A percentile compares a stretch with the other conserved stretches of the same genome.
Evolutionary conservation across 1,284 basidiomycete genomes (phyloP).

Genomic region (Tausonia pullulans): DNA sequence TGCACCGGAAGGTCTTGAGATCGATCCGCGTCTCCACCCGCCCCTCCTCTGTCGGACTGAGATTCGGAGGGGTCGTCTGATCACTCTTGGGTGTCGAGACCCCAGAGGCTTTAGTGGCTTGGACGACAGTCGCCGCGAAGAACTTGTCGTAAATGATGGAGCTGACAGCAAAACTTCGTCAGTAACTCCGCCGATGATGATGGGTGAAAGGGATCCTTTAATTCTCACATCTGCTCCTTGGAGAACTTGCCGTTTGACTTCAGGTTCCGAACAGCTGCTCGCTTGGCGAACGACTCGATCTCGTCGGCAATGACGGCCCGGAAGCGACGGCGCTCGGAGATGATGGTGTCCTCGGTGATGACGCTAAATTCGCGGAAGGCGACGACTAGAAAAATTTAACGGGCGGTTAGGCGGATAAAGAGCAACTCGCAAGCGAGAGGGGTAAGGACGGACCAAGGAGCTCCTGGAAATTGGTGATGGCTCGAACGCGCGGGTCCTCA

Average conservation of each 20-base stretch:
- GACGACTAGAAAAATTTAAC: conserved; percentile 43
- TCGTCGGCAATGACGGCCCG: conserved; percentile 83
- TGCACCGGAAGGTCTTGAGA: conserved; percentile 62
- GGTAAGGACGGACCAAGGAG: conserved; percentile 42
- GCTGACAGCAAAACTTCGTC: no score
- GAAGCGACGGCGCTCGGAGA: conserved; percentile 72
- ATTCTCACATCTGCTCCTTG: conserved; percentile 65
- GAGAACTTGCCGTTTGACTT: conserved; percentile 67
- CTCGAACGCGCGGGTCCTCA: conserved; percentile 74
- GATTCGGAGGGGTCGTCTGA: conserved; percentile 5
- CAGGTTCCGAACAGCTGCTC: conserved; percentile 85
- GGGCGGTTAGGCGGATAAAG: conserved; percentile 18
- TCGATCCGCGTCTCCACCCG: conserved; percentile 82
- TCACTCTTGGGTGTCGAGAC: no score
- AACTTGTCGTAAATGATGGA: conserved; percentile 78
- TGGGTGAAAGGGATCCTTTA: no score
- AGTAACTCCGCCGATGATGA: no score
- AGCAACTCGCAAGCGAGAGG: conserved; percentile 18
- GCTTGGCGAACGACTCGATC: conserved; percentile 91
- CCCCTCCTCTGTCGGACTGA: conserved; percentile 40
- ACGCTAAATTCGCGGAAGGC: conserved; percentile 96
- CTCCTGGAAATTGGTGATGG: conserved; percentile 97
- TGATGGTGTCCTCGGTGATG: conserved; percentile 92
- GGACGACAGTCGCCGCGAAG: conserved; percentile 56
- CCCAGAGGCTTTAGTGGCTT: conserved; percentile 26